A percentile compares a stretch with the other conserved stretches of the same genome.
Evolutionary conservation across 495 filamentous ascomycete genomes (phyloP).

Genomic region (Tuber magnatum): DNA sequence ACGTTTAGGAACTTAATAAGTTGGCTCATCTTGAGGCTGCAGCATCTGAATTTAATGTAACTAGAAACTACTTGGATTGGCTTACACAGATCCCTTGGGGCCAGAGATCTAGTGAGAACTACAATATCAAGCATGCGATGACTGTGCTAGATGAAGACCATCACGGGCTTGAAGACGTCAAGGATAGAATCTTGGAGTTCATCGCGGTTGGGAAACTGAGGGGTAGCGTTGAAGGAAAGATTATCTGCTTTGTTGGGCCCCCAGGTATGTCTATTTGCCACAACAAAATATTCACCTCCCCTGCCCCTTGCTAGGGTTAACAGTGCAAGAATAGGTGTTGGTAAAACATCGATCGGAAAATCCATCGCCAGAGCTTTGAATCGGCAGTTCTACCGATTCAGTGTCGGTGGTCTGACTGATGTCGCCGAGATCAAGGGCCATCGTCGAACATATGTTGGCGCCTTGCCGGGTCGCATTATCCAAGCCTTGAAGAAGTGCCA

Average conservation of each 20-base stretch:
- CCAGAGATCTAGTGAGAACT: constrained; percentile 90
- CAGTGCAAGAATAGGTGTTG: constrained; percentile 54
- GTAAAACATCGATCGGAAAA: constrained; percentile 98
- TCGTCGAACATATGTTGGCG: constrained; percentile 91
- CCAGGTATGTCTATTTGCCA: constrained; percentile 48
- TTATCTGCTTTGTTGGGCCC: constrained; percentile 93
- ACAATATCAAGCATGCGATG: constrained; percentile 84
- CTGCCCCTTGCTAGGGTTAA: constrained; percentile 14
- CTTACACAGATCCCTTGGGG: constrained; percentile 98
- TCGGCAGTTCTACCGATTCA: constrained; percentile 95
- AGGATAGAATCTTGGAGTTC: constrained; percentile 97
- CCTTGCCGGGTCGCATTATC: constrained; percentile 90
- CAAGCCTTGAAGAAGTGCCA: constrained; percentile 99
- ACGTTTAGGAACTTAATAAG: constrained; percentile 71
- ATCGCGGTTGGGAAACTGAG: constrained; percentile 97
- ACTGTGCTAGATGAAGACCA: constrained; percentile 93
- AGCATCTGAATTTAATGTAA: constrained; percentile 97
- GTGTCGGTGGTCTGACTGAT: constrained; percentile 91
- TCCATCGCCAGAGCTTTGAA: constrained; percentile 92
- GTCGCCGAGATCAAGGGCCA: constrained; percentile 99
- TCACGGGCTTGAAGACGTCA: constrained; percentile 95
- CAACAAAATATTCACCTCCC: constrained; percentile 7
- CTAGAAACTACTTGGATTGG: constrained; percentile 98
- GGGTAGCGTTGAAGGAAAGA: constrained; percentile 97
- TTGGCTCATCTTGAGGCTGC: constrained; percentile 88